These are phyloP conservation scores for Sporothrix sp. DNA, from an alignment of 2,329 filamentous ascomycete genomes.

Conservation along the genomic window DNA sequence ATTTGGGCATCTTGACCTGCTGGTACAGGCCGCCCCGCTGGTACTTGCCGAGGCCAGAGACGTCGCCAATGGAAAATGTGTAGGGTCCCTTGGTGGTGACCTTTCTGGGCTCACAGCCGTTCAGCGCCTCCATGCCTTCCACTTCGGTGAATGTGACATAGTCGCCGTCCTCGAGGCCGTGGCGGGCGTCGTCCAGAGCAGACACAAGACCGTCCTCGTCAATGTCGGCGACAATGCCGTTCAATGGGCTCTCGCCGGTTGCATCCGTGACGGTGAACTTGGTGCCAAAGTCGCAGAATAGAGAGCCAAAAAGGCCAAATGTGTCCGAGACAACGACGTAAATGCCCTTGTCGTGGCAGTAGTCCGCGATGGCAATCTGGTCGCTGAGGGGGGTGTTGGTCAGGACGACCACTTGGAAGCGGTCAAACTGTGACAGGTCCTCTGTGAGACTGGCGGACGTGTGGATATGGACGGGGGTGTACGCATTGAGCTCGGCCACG, in stretches of 20 bases:
- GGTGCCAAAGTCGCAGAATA: constrained; percentile 96
- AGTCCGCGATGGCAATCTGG: constrained; percentile 79
- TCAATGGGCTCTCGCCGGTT: constrained; percentile 79
- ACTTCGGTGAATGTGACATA: constrained; percentile 92
- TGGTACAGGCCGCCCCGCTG: constrained; percentile 80
- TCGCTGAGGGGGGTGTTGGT: constrained; percentile 73
- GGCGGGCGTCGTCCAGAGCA: constrained; percentile 85
- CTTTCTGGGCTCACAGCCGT: constrained; percentile 75
- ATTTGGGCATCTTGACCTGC: constrained; percentile 98
- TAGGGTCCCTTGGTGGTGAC: constrained; percentile 92
- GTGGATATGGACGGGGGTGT: constrained; percentile 81
- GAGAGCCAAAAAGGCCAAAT: constrained; percentile 85
- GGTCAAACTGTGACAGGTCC: constrained; percentile 72
- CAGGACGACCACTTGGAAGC: constrained; percentile 86
- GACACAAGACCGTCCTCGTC: constrained; percentile 86
- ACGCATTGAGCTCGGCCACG: constrained; percentile 90
- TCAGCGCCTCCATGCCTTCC: constrained; percentile 83
- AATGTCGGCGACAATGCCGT: constrained; percentile 82
- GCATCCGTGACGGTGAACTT: constrained; percentile 86
- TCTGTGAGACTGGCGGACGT: constrained; percentile 57
- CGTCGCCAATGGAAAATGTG: constrained; percentile 93
- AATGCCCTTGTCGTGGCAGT: constrained; percentile 88
- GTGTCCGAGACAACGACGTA: constrained; percentile 82
- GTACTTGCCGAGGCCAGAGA: constrained; percentile 79
- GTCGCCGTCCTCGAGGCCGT: constrained; percentile 92